Percentiles rank a stretch among this genome's conserved stretches.
Conservation (phyloP, 2,329 filamentous ascomycete genomes). For the Fusarium bactridioides region DNA sequence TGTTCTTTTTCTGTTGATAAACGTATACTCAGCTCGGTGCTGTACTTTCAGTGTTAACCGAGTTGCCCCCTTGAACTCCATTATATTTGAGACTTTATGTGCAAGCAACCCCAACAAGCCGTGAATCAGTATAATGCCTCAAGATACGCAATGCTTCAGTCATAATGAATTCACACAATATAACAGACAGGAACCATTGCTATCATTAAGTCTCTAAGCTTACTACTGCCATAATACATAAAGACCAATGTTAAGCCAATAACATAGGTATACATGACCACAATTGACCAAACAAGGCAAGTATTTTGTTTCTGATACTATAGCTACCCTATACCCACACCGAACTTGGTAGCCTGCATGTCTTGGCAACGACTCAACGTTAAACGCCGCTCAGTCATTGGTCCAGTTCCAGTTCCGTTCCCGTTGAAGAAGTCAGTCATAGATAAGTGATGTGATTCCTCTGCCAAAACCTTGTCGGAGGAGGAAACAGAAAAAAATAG, state of each 20-base stretch:
- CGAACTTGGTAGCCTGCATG: background rate
- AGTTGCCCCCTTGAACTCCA: background rate
- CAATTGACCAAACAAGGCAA: background rate
- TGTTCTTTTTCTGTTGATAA: background rate
- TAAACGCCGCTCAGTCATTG: background rate
- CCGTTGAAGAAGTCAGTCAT: constrained; percentile 7
- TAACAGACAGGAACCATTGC: background rate
- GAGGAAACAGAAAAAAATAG: background rate
- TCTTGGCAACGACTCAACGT: background rate
- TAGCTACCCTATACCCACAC: constrained; percentile 18
- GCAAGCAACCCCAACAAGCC: too few relatives aligned
- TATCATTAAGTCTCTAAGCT: too few relatives aligned
- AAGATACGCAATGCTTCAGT: background rate
- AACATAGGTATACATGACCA: background rate
- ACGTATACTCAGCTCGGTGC: background rate
- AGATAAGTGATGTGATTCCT: background rate
- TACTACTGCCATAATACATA: background rate
- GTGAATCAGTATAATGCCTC: fast-evolving
- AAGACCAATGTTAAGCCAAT: background rate
- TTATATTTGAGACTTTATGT: too few relatives aligned
- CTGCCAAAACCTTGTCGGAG: background rate
- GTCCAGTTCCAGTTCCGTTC: background rate
- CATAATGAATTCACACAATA: too few relatives aligned
- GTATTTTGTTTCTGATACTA: background rate
- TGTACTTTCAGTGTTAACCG: too few relatives aligned